Conservation (phyloP, 129 eudicot genomes). For the Heracleum sosnowskyi region DNA sequence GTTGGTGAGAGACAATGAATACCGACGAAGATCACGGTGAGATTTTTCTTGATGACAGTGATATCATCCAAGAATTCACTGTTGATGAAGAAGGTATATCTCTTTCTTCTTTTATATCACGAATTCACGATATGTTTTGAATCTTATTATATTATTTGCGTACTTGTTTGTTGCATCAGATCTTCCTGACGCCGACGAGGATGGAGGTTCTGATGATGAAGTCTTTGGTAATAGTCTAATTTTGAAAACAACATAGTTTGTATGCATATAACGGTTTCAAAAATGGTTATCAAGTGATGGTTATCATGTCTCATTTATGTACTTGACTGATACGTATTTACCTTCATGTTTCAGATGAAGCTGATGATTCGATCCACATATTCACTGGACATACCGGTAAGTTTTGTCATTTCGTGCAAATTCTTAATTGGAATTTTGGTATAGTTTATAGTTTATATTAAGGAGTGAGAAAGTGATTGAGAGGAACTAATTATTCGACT, state of each 20-base stretch:
- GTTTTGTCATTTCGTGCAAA: background rate
- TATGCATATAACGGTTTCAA: background rate
- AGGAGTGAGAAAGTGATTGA: background rate
- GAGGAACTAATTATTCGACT: background rate
- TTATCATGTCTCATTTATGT: background rate
- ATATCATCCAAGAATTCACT: constrained; percentile 56
- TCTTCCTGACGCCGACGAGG: constrained; percentile 93
- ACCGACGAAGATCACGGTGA: constrained; percentile 51
- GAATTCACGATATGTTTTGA: background rate
- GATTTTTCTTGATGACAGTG: constrained; percentile 62
- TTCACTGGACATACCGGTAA: constrained; percentile 95
- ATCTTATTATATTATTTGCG: background rate
- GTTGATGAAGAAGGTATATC: constrained; percentile 78
- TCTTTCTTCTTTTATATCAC: background rate
- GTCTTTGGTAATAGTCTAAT: constrained; percentile 22
- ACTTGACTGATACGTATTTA: background rate
- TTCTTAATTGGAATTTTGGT: background rate
- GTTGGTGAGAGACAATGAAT: constrained; percentile 24
- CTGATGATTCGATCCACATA: constrained; percentile 91
- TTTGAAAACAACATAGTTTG: background rate
- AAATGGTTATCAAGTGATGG: background rate
- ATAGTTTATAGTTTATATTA: background rate
- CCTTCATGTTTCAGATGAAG: constrained; percentile 47
- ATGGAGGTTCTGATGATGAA: constrained; percentile 58
- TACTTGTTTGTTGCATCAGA: constrained; percentile 37